A percentile compares a stretch with the other conserved stretches of the same genome.
Evolutionary conservation across 345 rosid genomes (phyloP).

Genomic region (Excoecaria agallocha): DNA sequence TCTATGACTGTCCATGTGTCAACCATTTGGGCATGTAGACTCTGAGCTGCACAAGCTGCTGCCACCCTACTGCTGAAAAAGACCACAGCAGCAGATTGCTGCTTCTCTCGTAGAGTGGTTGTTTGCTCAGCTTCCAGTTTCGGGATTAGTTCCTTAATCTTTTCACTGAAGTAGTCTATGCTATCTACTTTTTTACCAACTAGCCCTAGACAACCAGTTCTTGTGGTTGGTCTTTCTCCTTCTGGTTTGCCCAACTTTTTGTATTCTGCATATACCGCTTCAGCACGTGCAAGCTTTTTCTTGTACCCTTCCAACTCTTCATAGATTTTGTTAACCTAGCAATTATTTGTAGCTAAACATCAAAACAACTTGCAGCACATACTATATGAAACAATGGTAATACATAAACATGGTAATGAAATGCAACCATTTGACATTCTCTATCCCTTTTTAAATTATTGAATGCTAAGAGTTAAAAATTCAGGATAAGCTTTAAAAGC

Average conservation of each 20-base stretch:
- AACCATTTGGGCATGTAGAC: conserved; percentile 67
- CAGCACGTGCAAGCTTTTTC: conserved; percentile 79
- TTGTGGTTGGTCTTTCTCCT: conserved; percentile 57
- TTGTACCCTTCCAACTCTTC: conserved; percentile 63
- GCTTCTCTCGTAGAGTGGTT: conserved; percentile 69
- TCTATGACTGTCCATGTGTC: conserved; percentile 67
- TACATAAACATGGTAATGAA: not conserved
- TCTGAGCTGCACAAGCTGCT: conserved; percentile 73
- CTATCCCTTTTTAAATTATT: not conserved
- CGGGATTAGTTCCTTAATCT: conserved; percentile 49
- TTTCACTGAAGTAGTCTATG: conserved; percentile 61
- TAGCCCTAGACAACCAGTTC: conserved; percentile 67
- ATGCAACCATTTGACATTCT: not conserved
- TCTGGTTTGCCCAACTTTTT: conserved; percentile 36
- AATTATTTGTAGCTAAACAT: not conserved
- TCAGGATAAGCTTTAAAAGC: too few relatives aligned
- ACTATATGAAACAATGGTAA: not conserved
- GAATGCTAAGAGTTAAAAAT: not conserved
- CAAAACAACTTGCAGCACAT: not conserved
- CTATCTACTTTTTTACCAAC: conserved; percentile 66
- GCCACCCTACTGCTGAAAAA: conserved; percentile 68
- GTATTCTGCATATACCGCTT: conserved; percentile 49
- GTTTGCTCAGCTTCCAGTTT: conserved; percentile 74
- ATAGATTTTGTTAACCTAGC: conserved; percentile 75
- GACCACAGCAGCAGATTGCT: conserved; percentile 61